Conservation (phyloP, 2,329 filamentous ascomycete genomes). For the Orbilia quercus region DNA sequence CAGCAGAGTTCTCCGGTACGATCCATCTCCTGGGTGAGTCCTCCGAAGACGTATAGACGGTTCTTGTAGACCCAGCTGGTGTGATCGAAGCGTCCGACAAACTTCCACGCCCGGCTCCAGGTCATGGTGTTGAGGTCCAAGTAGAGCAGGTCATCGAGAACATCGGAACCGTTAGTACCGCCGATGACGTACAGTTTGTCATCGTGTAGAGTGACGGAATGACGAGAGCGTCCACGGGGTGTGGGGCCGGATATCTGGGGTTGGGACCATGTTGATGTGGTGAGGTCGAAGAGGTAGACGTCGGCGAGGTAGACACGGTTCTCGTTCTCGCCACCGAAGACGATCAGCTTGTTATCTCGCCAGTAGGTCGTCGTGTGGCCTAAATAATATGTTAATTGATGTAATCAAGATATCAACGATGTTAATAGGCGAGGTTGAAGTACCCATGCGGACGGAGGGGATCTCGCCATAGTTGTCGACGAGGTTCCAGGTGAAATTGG, state of each 20-base stretch:
- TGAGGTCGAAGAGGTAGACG: constrained; percentile 93
- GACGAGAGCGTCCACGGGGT: constrained; percentile 88
- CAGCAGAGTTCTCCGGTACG: constrained; percentile 96
- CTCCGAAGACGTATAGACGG: constrained; percentile 96
- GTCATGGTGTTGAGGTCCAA: constrained; percentile 97
- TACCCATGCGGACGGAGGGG: constrained; percentile 95
- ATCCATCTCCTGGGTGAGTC: constrained; percentile 95
- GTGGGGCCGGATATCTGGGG: constrained; percentile 85
- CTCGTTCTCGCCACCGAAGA: constrained; percentile 98
- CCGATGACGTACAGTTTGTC: constrained; percentile 96
- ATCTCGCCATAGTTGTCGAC: constrained; percentile 99
- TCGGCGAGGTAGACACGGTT: constrained; percentile 95
- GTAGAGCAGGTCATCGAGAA: constrained; percentile 95
- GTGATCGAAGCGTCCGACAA: constrained; percentile 94
- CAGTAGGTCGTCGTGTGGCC: constrained; percentile 95
- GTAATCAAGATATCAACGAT: constrained; percentile 60
- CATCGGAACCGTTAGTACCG: constrained; percentile 89
- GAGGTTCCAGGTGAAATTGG: constrained; percentile 89
- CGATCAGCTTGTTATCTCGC: constrained; percentile 91
- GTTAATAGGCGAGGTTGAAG: too few relatives aligned
- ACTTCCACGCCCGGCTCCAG: constrained; percentile 96
- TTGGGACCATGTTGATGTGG: constrained; percentile 94
- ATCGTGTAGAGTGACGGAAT: constrained; percentile 93
- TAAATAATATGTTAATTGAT: constrained; percentile 62
- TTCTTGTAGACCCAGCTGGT: constrained; percentile 90